Evolutionary conservation across 2,329 filamentous ascomycete genomes (phyloP).

Genomic region (Colletotrichum plurivorum): DNA sequence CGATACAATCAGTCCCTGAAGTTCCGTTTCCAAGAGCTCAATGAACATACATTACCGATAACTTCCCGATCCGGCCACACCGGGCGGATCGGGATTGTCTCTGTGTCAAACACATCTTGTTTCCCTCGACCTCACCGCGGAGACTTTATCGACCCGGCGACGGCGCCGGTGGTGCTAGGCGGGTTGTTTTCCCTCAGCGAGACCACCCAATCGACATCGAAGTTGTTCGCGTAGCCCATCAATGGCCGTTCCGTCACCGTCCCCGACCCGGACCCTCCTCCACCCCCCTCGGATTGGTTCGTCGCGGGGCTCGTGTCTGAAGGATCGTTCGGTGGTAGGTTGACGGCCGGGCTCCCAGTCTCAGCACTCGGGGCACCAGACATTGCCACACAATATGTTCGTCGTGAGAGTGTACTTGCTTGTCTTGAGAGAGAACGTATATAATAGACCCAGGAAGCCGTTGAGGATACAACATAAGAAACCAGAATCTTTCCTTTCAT

Average conservation of each 20-base stretch:
- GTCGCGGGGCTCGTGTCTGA: neutral
- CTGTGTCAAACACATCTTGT: neutral
- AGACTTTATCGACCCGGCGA: constrained; percentile 2
- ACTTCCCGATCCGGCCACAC: too few relatives aligned
- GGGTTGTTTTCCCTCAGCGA: neutral
- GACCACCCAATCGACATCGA: constrained; percentile 7
- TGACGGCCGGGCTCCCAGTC: neutral
- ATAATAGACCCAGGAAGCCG: too few relatives aligned
- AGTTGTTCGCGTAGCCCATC: constrained; percentile 14
- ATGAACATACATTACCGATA: too few relatives aligned
- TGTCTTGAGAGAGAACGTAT: too few relatives aligned
- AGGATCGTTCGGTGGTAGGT: neutral
- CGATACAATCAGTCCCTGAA: too few relatives aligned
- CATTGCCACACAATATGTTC: neutral
- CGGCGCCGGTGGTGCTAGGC: neutral
- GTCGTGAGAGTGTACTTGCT: too few relatives aligned
- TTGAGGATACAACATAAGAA: too few relatives aligned
- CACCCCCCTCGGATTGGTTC: neutral
- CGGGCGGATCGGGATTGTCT: too few relatives aligned
- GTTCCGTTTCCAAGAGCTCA: too few relatives aligned
- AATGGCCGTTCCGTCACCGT: neutral
- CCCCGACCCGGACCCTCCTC: too few relatives aligned
- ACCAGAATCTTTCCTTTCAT: too few relatives aligned
- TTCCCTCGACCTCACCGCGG: neutral
- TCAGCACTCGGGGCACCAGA: neutral